Evolutionary conservation across 1,284 basidiomycete species (phyloP), one percentile per base, ranked within the genome.

Genomic region (Cutaneotrichosporon sp.): DNA sequence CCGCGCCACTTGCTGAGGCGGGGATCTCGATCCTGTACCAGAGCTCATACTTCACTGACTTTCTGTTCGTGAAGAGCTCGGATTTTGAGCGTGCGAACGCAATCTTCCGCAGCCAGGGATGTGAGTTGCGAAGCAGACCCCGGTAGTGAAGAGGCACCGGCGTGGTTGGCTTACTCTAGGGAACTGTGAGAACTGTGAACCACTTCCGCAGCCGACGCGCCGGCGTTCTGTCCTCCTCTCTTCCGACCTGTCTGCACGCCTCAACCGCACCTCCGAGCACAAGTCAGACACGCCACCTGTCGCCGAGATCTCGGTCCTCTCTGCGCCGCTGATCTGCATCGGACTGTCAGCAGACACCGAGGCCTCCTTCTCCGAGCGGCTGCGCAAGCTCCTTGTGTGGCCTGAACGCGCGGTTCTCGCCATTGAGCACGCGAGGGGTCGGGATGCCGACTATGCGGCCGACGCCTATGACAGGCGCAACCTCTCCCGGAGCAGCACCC

Each of bases 1-100:
- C 87, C 25, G 84, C 84, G 7, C 85, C 85, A 22, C 77, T 90
- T 11, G 86, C 87, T 5, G 81, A 80, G 22, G 87, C 85, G 31
- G 87, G 86, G 9, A 88, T 90, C 38, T 86, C 86, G 25, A 90
- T 90, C 51, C 76, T 90, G 5, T 90, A 89, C 68, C 88, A 88
- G 69, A 88, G 87, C 5, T 87, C 85, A 10, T 88, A 90, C 69
- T 84, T 84, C 79, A 85, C 86, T 63, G 87, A 90, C 72, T 90
- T 87, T 70, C 84, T 90, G 46, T 81, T 90, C 59, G 88, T 72
- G 37, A 69, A 69, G 46, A 62, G 61, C 29, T 45, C 54, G 2
- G 65, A 68, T 43, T 72, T 70, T 52, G 63, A 61, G 17, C 52
- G 54, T 10, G 65, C 70, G 11, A 55, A 62, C 6, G 46, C 32